Base-by-base conservation (phyloP, 202 grass and related monocot species). In the Cymbopogon flexuosus region DNA sequence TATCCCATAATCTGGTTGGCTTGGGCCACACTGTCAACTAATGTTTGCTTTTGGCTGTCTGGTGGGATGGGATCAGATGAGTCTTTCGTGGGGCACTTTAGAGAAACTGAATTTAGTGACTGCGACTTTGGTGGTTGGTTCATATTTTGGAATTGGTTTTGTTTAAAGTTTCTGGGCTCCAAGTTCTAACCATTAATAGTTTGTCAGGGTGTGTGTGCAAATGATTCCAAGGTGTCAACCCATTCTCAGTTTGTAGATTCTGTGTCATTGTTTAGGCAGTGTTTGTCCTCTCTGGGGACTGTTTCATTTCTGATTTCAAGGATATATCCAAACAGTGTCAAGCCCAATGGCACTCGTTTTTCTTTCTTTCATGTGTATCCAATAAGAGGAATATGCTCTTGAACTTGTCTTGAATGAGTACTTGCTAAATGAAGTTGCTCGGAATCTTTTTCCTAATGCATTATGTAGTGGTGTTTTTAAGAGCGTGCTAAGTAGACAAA, bases 21-120 rank as follows among this genome's bases (percentile, higher is more conserved):
- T 54, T 24, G 67, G 39, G 34, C 27, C 37, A 31, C 66, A 61
- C 9, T 82, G 73, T 63, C 52, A 85, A 67, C 18, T 82, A 75
- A 49, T 72, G 29, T 45, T 41, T 54, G 47, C 64, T 40, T 52
- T 77, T 70, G 23, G 57, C 37, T 60, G 47, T 78, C 52, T 19
- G 24, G 62, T 79, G 61, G 33, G 14, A 54, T 46, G 45, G 45
- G 46, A 51, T 51, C 23, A 76, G 80, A 64, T 74, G 69, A 83
- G 41, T 60, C 8, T 59, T 6, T 62, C 10, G 59, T 72, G 46
- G 72, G 72, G 4, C 37, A 51, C 9, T 42, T 2, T 19, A 11
- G 2, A 33, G 59, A 72, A 75, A 73, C 14, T 81, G 9, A 57
- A 67, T 40, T 78, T 73, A 62, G 68, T 64, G 49, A 62, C 33